Conservation (phyloP, 495 filamentous ascomycete genomes). For the Ramalina intermedia region DNA sequence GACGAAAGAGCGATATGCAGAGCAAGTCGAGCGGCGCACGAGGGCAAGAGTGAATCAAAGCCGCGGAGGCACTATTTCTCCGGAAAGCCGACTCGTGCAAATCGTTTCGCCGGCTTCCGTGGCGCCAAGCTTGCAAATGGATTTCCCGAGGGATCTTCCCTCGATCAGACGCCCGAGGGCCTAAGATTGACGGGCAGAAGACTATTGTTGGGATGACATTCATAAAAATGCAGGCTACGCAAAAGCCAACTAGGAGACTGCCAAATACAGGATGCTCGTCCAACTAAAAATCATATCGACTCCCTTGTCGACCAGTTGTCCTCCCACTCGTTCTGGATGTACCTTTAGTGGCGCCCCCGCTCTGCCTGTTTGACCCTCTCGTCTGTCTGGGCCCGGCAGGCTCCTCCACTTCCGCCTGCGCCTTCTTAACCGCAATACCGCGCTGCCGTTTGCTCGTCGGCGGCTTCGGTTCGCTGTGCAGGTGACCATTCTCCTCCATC, state of each 20-base stretch:
- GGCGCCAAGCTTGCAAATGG: too few species aligned
- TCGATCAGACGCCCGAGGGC: too few species aligned
- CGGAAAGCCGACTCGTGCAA: too few species aligned
- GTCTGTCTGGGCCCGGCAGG: slow-evolving; percentile 12
- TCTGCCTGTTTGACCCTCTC: slow-evolving; percentile 33
- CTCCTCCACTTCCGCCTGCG: slow-evolving; percentile 20
- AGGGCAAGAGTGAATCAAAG: too few species aligned
- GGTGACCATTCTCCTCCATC: slow-evolving; percentile 59
- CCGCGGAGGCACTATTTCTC: too few species aligned
- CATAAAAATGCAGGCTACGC: not conserved
- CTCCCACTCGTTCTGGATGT: slow-evolving; percentile 17
- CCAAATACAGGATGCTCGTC: not conserved
- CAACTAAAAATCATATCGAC: slow-evolving; percentile 28
- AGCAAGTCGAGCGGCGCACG: too few species aligned
- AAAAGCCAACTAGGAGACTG: not conserved
- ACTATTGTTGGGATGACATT: too few species aligned
- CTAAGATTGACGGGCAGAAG: too few species aligned
- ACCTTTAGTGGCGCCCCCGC: slow-evolving; percentile 4
- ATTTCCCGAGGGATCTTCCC: too few species aligned
- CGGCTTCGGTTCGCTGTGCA: slow-evolving; percentile 64
- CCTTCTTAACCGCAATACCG: slow-evolving; percentile 33
- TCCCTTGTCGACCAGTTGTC: slow-evolving; percentile 31
- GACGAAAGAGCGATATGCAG: too few species aligned
- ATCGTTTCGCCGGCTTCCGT: too few species aligned
- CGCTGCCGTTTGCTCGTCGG: slow-evolving; percentile 35